Evolutionary conservation across 345 rosid species (phyloP), one percentile per base, ranked within the genome.

Genomic region (Citrus glauca): DNA sequence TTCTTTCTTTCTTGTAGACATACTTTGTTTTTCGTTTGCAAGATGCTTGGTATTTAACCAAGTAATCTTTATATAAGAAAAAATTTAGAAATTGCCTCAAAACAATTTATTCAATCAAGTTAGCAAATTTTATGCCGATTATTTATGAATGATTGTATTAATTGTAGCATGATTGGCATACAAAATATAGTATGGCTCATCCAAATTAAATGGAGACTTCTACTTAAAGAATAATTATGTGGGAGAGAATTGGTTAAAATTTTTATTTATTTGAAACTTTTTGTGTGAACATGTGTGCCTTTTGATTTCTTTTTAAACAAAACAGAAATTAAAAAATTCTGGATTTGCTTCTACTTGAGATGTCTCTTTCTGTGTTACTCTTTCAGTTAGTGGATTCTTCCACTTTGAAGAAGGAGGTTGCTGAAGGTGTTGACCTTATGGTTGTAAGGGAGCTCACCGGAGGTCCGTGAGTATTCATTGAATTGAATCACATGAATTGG

Each of bases 371-470:
- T 53, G 73, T 9, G 63, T 70, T 40, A 13, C 76, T 76, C 59
- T 73, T 64, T 78, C 80, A 96, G 99, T 86, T 96, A 55, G 98
- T 90, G 74, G 97, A 92, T 81, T 91, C 99, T 82, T 96, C 99
- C 24, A 94, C 99, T 66, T 88, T 94, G 89, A 96, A 92, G 89
- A 92, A 86, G 83, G 99, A 96, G 82, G 92, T 92, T 67, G 99
- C 95, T 74, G 94, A 96, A 84, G 98, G 95, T 67, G 98, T 96
- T 86, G 99, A 96, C 80, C 85, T 96, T 50, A 88, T 96, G 98
- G 99, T 96, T 81, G 95, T 96, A 27, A 90, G 99, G 87, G 98
- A 96, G 90, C 99, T 96, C 81, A 96, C 98, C 7, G 98, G 99
- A 87, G 97, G 99, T 94, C 72, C 62, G 91, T 83, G 32, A 75